Base-by-base conservation (phyloP, 306 rosid species). In the Lagenaria siceraria region DNA sequence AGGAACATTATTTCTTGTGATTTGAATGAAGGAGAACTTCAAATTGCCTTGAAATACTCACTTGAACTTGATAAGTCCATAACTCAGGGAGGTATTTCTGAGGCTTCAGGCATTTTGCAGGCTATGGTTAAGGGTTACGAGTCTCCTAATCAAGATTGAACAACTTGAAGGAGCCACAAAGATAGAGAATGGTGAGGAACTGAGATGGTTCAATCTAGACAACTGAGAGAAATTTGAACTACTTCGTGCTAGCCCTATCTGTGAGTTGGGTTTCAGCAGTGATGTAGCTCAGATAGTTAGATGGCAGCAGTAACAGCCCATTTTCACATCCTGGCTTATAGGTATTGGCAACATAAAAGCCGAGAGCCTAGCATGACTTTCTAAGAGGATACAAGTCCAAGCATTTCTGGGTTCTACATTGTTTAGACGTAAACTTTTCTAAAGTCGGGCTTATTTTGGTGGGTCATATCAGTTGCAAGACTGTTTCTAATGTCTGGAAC, bases 31-130 rank as follows among this genome's bases (percentile, higher is more conserved):
- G 79, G 48, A 42, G 90, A 89, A 52, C 87, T 93, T 78, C 86
- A 81, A 83, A 80, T 82, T 68, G 85, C 96, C 83, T 43, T 89
- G 46, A 78, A 79, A 62, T 93, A 91, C 83, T 91, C 90, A 12
- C 79, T 79, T 71, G 82, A 66, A 80, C 82, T 93, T 78, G 95
- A 93, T 77, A 80, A 79, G 52, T 86, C 78, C 85, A 75, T 84
- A n/a, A 63, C 74, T 78, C 79, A 76, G 62, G 89, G 93, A 81
- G 81, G 79, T 65, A 75, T 79, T 43, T 89, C 96, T 24, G 88
- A 88, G 83, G 89, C 96, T 77, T 84, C 90, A 8, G 29, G 55
- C 76, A 85, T 88, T 78, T 85, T 91, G 79, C 92, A 89, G 83
- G 80, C 87, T 75, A 56, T 88, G 82, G 52, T 81, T 81, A 88